Percentiles rank a stretch among this genome's conserved stretches.
Conservation (phyloP, 441 rosid genomes). For the Erodium chrysanthum region DNA sequence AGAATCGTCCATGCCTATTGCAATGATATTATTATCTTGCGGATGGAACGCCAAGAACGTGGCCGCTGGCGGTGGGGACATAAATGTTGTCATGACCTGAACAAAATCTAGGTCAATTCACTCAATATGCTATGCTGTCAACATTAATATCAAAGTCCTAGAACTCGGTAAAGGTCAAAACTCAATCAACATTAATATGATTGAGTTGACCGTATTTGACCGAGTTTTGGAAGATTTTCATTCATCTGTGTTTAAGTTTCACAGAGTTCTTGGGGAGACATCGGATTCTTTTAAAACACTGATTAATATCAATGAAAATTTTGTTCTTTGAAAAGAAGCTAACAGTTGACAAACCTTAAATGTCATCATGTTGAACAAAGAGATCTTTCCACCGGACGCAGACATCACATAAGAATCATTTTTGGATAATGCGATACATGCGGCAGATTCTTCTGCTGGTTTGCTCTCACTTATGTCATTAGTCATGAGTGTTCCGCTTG, state of each 20-base stretch:
- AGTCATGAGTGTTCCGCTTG: constrained; percentile 61
- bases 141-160: too few species aligned
- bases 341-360: constrained; percentile 41
- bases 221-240: too few species aligned
- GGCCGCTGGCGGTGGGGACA: constrained; percentile 75
- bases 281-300: too few species aligned
- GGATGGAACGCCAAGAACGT: constrained; percentile 76
- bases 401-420: constrained; percentile 84
- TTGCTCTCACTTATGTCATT: constrained; percentile 55
- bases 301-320: too few species aligned
- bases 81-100: constrained; percentile 65
- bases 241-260: too few species aligned
- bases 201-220: too few species aligned
- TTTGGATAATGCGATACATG: constrained; percentile 79
- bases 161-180: too few species aligned
- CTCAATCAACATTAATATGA: too few species aligned
- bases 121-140: too few species aligned
- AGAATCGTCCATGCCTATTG: constrained; percentile 81
- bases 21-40: constrained; percentile 67
- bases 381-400: constrained; percentile 49
- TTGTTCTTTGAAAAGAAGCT: not conserved
- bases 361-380: constrained; percentile 53
- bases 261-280: too few species aligned
- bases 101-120: constrained; percentile 10
- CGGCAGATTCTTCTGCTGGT: constrained; percentile 62